Conservation (phyloP, 176 grass and related monocot genomes). For the Oryza glaberrima region DNA sequence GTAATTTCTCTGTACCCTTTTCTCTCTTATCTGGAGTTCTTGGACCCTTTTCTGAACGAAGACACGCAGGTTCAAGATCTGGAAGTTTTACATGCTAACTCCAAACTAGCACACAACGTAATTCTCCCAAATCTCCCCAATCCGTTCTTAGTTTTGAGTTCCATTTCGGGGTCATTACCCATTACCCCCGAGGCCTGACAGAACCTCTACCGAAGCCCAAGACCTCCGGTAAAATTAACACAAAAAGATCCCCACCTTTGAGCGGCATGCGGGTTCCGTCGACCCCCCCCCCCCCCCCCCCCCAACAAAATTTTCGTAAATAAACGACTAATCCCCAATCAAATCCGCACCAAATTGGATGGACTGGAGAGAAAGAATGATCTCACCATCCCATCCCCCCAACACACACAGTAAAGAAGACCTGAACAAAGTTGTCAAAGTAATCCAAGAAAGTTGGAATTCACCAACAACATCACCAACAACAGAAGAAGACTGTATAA, state of each 20-base stretch:
- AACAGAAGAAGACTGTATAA: background rate
- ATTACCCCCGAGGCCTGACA: no score
- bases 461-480: background rate
- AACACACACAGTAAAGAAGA: background rate
- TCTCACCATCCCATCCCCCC: background rate
- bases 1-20: no score
- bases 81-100: background rate
- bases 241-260: background rate
- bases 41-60: no score
- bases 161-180: no score
- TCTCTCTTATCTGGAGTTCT: no score
- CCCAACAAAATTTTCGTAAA: background rate
- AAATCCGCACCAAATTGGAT: background rate
- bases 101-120: background rate
- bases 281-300: background rate
- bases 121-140: background rate
- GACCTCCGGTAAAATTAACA: background rate
- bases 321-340: background rate
- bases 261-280: background rate
- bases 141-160: background rate
- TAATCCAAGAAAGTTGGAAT: background rate
- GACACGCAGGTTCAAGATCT: background rate
- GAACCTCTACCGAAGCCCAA: background rate
- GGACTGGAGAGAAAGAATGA: background rate
- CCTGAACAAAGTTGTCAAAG: background rate